phyloP scores from a whole-genome alignment of 169 alveolate genomes.

The Plasmodium berghei region DNA sequence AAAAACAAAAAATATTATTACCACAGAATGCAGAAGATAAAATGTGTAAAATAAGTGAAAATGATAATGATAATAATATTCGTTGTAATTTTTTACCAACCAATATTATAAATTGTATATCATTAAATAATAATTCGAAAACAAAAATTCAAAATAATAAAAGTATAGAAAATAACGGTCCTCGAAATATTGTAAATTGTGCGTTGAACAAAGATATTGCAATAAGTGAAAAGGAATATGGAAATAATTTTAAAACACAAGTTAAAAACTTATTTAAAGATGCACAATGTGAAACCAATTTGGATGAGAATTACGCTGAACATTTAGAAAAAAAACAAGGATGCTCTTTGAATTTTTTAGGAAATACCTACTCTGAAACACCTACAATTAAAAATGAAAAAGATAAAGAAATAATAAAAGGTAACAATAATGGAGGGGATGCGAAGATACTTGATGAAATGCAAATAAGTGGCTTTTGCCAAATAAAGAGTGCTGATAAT shows the following conservation, averaged over 20 bases:
- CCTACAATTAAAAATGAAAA: neutral
- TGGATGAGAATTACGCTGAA: neutral
- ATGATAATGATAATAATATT: neutral
- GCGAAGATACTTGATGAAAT: too few species aligned
- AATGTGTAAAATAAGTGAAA: too few species aligned
- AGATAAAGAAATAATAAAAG: neutral
- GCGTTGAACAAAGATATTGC: neutral
- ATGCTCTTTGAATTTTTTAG: neutral
- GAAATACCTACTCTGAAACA: neutral
- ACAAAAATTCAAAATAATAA: too few species aligned
- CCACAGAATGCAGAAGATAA: too few species aligned
- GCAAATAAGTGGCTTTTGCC: too few species aligned
- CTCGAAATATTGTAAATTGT: neutral
- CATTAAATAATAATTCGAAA: neutral
- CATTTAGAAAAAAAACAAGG: neutral
- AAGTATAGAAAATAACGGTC: too few species aligned
- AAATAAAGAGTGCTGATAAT: too few species aligned
- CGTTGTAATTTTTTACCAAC: conserved; percentile 6
- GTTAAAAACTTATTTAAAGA: neutral
- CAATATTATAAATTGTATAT: conserved; percentile 8
- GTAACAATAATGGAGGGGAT: too few species aligned
- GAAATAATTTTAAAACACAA: neutral
- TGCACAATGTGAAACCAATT: neutral
- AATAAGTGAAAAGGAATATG: conserved; percentile 7
- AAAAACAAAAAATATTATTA: neutral